Evolutionary conservation across 495 filamentous ascomycete species (phyloP), one percentile per base, ranked within the genome.

Genomic region (Sabuloglossum arenarium): DNA sequence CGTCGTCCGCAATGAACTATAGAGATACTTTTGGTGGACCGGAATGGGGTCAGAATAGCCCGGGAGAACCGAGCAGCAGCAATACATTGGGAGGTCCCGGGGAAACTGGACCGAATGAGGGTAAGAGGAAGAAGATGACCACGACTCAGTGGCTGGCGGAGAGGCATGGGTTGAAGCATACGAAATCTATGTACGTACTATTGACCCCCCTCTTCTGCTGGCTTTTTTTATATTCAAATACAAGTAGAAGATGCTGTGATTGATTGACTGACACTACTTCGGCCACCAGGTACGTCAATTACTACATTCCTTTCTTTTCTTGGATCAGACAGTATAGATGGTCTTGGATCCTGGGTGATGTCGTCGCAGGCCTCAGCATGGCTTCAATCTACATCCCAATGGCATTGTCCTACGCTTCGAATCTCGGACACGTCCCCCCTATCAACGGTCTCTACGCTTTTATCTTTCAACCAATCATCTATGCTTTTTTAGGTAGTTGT

Each of bases 331-430:
- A 93, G 65, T 99, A 99, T 64, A 78, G 69, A 58, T 84, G 77
- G 79, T 76, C 76, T 5, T 94, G 81, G 65, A 67, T 97, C 28
- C 75, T 81, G 60, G 91, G 93, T 30, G 91, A 99, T 69, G 71
- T 96, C 30, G 73, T 88, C 10, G 88, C 91, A 12, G 75, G 85
- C 47, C 66, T 97, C 54, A 96, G 91, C 1, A 81, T 99, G 69
- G 87, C 90, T 0, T 94, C 88, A 14, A 88, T 99, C 71, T 99
- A 99, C 63, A 85, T 99, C 37, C 91, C 91, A 27, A 96, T 99
- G 90, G 82, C 90, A 0, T 76, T 99, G 28, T 96, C 89, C 4
- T 76, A 88, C 58, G 88, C 90, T n/a, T 79, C 84, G 28, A 99
- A 97, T 66, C 79, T 99, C 39, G 91, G 82, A 6, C 90, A 97